Evolutionary conservation across 306 rosid genomes (phyloP).

Genomic region (Phaseolus lunatus): DNA sequence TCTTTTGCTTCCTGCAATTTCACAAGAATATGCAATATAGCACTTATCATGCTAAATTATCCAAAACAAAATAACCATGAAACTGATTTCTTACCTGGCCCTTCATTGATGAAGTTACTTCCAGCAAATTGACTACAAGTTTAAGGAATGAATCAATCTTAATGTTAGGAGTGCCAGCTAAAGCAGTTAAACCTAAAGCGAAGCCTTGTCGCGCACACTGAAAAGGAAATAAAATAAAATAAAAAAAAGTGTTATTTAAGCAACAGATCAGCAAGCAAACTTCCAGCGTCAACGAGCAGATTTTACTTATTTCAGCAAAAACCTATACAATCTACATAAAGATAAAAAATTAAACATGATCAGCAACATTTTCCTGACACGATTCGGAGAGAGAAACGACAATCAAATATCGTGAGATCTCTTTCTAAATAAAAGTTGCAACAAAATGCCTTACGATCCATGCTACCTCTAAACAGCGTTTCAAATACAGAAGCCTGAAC

Average conservation of each 20-base stretch:
- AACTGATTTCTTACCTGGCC: constrained; percentile 74
- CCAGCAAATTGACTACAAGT: constrained; percentile 76
- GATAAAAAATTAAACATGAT: constrained; percentile 10
- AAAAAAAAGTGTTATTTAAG: neutral
- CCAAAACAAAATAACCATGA: constrained; percentile 12
- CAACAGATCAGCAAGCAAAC: constrained; percentile 24
- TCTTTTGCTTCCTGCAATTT: constrained; percentile 85
- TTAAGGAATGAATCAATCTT: constrained; percentile 80
- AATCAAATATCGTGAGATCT: neutral
- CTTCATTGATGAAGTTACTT: constrained; percentile 93
- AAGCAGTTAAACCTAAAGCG: constrained; percentile 77
- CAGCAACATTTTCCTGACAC: constrained; percentile 16
- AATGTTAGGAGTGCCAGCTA: constrained; percentile 55
- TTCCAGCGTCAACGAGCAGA: neutral
- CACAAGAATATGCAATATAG: constrained; percentile 38
- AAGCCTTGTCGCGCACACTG: constrained; percentile 99
- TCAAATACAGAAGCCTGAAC: neutral
- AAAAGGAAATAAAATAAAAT: constrained; percentile 52
- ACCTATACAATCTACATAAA: constrained; percentile 1
- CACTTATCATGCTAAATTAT: constrained; percentile 26
- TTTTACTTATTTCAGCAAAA: neutral
- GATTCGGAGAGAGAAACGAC: neutral
- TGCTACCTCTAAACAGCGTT: neutral
- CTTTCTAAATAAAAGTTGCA: neutral
- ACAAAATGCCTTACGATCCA: neutral